Conservation (phyloP, 2,329 filamentous ascomycete species). For the Fusarium subglutinans region DNA sequence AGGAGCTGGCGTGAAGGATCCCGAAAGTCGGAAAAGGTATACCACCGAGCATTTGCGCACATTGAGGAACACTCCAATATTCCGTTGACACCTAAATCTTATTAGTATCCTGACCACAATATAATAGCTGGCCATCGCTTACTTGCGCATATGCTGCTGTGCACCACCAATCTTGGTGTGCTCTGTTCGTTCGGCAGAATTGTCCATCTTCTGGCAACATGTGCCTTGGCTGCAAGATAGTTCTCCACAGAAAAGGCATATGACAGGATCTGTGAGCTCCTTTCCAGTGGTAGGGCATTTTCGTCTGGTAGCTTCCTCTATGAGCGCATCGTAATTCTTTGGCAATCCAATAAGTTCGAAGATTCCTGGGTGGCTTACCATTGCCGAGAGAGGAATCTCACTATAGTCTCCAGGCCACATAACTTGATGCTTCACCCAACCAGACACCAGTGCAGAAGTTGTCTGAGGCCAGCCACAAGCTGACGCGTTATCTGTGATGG, state of each 20-base stretch:
- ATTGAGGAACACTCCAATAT: slow-evolving; percentile 94
- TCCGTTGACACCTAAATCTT: slow-evolving; percentile 80
- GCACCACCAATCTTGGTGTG: slow-evolving; percentile 76
- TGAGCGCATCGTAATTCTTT: slow-evolving; percentile 89
- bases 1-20: slow-evolving; percentile 86
- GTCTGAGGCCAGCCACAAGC: slow-evolving; percentile 60
- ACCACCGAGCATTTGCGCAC: slow-evolving; percentile 95
- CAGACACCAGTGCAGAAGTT: slow-evolving; percentile 59
- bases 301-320: slow-evolving; percentile 87
- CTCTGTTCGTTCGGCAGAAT: slow-evolving; percentile 52
- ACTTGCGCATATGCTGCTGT: slow-evolving; percentile 90
- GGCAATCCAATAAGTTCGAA: slow-evolving; percentile 94
- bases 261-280: slow-evolving; percentile 87
- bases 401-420: slow-evolving; percentile 48
- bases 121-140: slow-evolving; percentile 50
- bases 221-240: slow-evolving; percentile 95
- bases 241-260: slow-evolving; percentile 96
- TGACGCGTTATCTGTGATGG: slow-evolving; percentile 58
- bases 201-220: slow-evolving; percentile 80
- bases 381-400: slow-evolving; percentile 53
- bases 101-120: slow-evolving; percentile 6
- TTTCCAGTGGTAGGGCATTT: slow-evolving; percentile 91
- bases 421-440: slow-evolving; percentile 78
- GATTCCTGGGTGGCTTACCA: slow-evolving; percentile 83
- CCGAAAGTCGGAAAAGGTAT: slow-evolving; percentile 83